Evolutionary conservation across 371 early-diverging fungal genomes (phyloP).

Genomic region (Caulochytrium protostelioides): DNA sequence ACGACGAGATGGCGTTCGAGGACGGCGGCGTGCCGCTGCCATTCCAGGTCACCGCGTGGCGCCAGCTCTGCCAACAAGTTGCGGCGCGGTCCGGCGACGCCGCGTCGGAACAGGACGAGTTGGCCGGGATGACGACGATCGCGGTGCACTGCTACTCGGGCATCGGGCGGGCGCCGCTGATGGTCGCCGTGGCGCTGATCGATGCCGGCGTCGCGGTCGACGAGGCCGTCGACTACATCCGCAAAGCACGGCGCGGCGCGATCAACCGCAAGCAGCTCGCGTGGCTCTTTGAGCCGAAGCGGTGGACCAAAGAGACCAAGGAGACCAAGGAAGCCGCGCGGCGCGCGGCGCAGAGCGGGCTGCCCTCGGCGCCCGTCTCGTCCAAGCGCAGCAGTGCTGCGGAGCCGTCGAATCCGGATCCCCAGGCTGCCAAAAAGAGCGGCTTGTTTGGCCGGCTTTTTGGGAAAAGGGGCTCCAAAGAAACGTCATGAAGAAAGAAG

Average conservation of each 20-base stretch:
- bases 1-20: constrained; percentile 33
- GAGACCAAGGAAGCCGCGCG: too few relatives aligned
- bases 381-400: too few relatives aligned
- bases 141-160: constrained; percentile 52
- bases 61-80: too few relatives aligned
- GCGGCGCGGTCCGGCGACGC: constrained; percentile 19
- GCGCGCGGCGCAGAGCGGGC: too few relatives aligned
- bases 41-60: too few relatives aligned
- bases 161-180: constrained; percentile 47
- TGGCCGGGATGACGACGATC: constrained; percentile 12
- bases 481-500: too few relatives aligned
- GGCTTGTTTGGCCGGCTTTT: too few relatives aligned
- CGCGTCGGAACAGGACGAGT: constrained; percentile 10
- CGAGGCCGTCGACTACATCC: constrained; percentile 38
- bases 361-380: too few relatives aligned
- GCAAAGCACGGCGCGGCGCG: constrained; percentile 37
- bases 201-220: constrained; percentile 46
- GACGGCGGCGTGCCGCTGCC: constrained; percentile 30
- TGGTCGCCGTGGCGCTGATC: constrained; percentile 38
- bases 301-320: too few relatives aligned
- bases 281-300: constrained; percentile 21
- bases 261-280: constrained; percentile 40
- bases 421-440: too few relatives aligned
- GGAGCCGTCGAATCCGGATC: too few relatives aligned
- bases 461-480: too few relatives aligned